These are phyloP conservation scores for Sporothrix schenckii DNA, from an alignment of 2,329 filamentous ascomycete genomes.

Conservation along the genomic window DNA sequence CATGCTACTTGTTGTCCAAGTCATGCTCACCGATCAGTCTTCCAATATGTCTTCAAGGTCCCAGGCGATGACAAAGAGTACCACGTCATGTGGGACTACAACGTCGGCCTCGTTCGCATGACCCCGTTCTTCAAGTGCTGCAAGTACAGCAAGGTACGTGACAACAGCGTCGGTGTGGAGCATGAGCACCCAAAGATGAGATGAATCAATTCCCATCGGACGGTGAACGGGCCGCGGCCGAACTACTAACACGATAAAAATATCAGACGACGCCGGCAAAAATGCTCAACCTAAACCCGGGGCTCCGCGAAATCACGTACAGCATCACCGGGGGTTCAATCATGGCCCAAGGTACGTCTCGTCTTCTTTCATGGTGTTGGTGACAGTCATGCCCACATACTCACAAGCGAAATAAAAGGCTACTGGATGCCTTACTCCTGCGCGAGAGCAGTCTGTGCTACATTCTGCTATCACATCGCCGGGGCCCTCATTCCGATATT, in stretches of 20 bases:
- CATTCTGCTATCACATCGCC: conserved; percentile 84
- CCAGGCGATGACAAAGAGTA: conserved; percentile 67
- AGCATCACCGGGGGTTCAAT: conserved; percentile 94
- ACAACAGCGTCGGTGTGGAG: background rate
- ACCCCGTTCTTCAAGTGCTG: conserved; percentile 93
- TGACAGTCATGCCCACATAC: background rate
- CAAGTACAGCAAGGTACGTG: conserved; percentile 78
- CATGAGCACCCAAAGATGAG: background rate
- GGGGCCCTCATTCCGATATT: conserved; percentile 89
- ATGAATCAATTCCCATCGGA: background rate
- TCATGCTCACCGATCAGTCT: conserved; percentile 56
- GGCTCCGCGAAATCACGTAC: conserved; percentile 84
- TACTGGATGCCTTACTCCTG: conserved; percentile 96
- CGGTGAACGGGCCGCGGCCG: background rate
- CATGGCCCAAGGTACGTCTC: conserved; percentile 74
- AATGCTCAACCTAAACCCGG: conserved; percentile 75
- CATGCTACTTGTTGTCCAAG: background rate
- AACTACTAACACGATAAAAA: conserved; percentile 22
- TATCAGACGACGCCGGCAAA: conserved; percentile 82
- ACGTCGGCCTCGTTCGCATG: conserved; percentile 88
- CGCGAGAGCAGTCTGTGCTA: conserved; percentile 82
- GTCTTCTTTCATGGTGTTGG: background rate
- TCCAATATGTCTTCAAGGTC: conserved; percentile 78
- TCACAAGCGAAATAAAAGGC: conserved; percentile 54
- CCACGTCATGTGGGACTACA: conserved; percentile 95